These are phyloP conservation scores for Conticribra weissflogii DNA, from an alignment of 108 stramenopile genomes.

Conservation along the genomic window DNA sequence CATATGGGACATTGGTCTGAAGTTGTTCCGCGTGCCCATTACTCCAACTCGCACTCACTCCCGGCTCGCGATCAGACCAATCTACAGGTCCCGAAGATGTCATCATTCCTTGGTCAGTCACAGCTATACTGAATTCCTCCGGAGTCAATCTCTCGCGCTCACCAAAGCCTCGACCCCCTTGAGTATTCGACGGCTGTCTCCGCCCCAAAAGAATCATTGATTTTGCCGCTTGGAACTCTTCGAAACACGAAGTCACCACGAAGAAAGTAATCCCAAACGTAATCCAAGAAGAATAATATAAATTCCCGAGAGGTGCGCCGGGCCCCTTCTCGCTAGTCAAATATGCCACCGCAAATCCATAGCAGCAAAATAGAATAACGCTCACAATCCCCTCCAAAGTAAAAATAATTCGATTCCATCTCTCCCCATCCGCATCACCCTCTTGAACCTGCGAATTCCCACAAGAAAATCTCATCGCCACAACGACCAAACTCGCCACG, in stretches of 20 bases:
- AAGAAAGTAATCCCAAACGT: constrained; percentile 48
- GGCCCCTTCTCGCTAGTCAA: constrained; percentile 72
- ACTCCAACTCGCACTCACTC: neutral
- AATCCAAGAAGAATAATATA: constrained; percentile 84
- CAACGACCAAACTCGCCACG: constrained; percentile 55
- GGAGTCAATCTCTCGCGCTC: neutral
- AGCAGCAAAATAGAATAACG: constrained; percentile 18
- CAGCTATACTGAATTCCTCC: neutral
- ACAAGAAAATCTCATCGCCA: constrained; percentile 70
- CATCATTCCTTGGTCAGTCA: neutral
- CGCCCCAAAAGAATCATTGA: constrained; percentile 26
- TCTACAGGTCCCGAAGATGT: neutral
- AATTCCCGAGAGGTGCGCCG: constrained; percentile 74
- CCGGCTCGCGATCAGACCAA: neutral
- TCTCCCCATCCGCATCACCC: constrained; percentile 44
- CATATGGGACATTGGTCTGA: neutral
- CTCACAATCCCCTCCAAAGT: constrained; percentile 28
- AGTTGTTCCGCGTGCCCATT: neutral
- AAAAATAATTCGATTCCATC: constrained; percentile 24
- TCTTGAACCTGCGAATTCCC: constrained; percentile 48
- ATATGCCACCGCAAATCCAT: constrained; percentile 54
- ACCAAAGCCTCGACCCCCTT: neutral
- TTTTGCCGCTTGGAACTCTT: constrained; percentile 43
- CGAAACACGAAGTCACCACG: constrained; percentile 41
- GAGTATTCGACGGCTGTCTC: neutral